These are phyloP conservation scores for Claviceps africana DNA, from an alignment of 2,329 filamentous ascomycete species.

Conservation along the genomic window DNA sequence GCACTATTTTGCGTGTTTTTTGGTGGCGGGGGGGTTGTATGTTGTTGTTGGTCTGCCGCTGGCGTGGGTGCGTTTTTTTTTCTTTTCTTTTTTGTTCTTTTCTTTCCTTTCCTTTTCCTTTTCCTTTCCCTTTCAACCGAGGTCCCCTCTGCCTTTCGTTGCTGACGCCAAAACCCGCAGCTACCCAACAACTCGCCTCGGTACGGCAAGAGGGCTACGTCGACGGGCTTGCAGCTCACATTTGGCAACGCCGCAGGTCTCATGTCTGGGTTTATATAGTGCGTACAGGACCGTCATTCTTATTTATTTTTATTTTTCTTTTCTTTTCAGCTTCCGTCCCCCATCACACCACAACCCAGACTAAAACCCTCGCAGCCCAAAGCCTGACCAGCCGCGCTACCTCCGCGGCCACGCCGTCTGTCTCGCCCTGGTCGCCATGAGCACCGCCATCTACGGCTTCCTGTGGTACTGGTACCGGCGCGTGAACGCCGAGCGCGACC, in stretches of 20 bases:
- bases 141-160: no score
- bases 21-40: constrained; percentile 60
- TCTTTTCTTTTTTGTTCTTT: not conserved
- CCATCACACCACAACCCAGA: no score
- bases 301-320: no score
- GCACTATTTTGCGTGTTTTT: constrained; percentile 61
- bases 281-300: no score
- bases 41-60: constrained; percentile 40
- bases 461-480: constrained; percentile 38
- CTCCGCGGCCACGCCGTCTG: constrained; percentile 48
- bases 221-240: constrained; percentile 56
- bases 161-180: constrained; percentile 9
- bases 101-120: not conserved
- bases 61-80: constrained; percentile 29
- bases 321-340: no score
- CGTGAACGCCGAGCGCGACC: constrained; percentile 32
- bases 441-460: constrained; percentile 35
- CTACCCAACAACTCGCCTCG: constrained; percentile 55
- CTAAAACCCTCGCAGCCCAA: constrained; percentile 21
- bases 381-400: constrained; percentile 39
- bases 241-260: constrained; percentile 59
- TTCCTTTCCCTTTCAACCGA: not conserved
- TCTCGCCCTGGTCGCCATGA: constrained; percentile 41
- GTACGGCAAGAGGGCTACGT: constrained; percentile 63
- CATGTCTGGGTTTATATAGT: constrained; percentile 56